Evolutionary conservation across 257 asterid species (phyloP).

Genomic region (Solanum piurae): DNA sequence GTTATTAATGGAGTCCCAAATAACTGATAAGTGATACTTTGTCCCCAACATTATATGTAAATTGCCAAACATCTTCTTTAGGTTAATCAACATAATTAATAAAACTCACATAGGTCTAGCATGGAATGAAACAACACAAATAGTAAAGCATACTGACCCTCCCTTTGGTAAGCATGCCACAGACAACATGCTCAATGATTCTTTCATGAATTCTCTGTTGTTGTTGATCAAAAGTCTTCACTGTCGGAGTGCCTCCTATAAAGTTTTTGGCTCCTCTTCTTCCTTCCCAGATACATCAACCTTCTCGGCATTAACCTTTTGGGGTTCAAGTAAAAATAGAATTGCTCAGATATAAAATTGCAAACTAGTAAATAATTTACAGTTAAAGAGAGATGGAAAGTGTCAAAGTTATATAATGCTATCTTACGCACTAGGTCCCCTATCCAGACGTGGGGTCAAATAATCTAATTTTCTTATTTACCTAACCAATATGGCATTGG

Average conservation of each 20-base stretch:
- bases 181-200: conserved; percentile 88
- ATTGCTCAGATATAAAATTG: background rate
- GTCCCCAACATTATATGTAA: background rate
- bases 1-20: background rate
- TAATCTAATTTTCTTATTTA: background rate
- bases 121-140: background rate
- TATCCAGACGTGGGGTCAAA: background rate
- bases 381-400: background rate
- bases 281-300: conserved; percentile 88
- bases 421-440: background rate
- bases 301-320: conserved; percentile 82
- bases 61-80: background rate
- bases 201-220: conserved; percentile 85
- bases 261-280: conserved; percentile 74
- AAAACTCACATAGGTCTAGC: background rate
- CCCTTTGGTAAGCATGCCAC: conserved; percentile 96
- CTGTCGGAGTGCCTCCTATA: conserved; percentile 85
- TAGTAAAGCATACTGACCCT: conserved; percentile 40
- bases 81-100: background rate
- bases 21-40: background rate
- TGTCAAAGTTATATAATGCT: background rate
- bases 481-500: background rate
- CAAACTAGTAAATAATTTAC: background rate
- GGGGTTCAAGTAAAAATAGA: background rate
- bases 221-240: conserved; percentile 87